Conservation (phyloP, 257 asterid genomes). For the Nicotiana noctiflora region DNA sequence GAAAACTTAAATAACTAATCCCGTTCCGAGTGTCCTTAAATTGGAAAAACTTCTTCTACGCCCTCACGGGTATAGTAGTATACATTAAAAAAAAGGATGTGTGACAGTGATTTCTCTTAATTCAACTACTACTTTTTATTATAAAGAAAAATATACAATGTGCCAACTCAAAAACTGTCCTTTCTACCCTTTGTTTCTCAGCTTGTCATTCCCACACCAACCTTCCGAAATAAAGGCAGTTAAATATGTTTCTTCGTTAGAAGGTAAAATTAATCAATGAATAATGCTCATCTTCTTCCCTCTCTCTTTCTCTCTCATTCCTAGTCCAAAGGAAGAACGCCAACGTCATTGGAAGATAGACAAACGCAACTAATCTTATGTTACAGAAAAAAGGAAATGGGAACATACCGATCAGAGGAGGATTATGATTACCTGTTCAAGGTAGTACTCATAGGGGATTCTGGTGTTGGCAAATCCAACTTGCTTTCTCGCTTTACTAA, state of each 20-base stretch:
- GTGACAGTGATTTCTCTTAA: too few relatives aligned
- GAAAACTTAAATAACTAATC: too few relatives aligned
- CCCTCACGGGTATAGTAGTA: too few relatives aligned
- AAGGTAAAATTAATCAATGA: neutral
- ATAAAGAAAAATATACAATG: too few relatives aligned
- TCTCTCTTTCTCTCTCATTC: neutral
- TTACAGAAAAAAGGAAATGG: slow-evolving; percentile 12
- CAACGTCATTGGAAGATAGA: neutral
- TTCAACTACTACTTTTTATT: too few relatives aligned
- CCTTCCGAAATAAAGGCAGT: neutral
- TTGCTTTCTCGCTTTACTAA: slow-evolving; percentile 30
- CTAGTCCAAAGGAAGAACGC: neutral
- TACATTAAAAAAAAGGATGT: too few relatives aligned
- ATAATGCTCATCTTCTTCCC: neutral
- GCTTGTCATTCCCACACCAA: neutral
- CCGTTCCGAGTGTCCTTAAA: too few relatives aligned
- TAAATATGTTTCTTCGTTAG: neutral
- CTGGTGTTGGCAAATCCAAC: slow-evolving; percentile 42
- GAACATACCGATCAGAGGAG: slow-evolving; percentile 34
- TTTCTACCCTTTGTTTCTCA: neutral
- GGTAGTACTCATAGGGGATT: slow-evolving; percentile 41
- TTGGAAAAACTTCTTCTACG: too few relatives aligned
- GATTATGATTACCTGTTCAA: slow-evolving; percentile 45
- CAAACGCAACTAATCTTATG: neutral
- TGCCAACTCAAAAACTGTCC: neutral